Conservation (phyloP, 2,329 filamentous ascomycete species). For the Hypomyces perniciosus region DNA sequence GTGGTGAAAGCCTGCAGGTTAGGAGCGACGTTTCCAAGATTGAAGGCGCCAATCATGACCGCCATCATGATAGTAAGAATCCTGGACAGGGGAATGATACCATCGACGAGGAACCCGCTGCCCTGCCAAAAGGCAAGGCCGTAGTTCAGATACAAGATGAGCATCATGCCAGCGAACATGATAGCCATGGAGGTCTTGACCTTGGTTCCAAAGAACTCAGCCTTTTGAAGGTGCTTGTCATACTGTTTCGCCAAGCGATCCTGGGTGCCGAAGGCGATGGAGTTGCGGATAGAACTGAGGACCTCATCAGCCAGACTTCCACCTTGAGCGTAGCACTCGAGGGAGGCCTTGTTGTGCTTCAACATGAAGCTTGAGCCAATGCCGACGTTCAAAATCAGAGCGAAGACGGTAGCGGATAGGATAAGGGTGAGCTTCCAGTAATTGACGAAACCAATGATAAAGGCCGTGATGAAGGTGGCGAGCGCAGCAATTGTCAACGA, state of each 20-base stretch:
- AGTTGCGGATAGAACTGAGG: constrained; percentile 86
- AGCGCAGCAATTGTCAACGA: constrained; percentile 69
- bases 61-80: constrained; percentile 84
- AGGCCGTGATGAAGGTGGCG: constrained; percentile 80
- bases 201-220: constrained; percentile 70
- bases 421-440: constrained; percentile 94
- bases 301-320: constrained; percentile 92
- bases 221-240: constrained; percentile 65
- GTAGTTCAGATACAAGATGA: constrained; percentile 80
- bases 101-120: constrained; percentile 64
- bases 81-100: constrained; percentile 59
- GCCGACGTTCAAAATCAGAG: constrained; percentile 73
- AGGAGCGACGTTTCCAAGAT: constrained; percentile 79
- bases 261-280: constrained; percentile 88
- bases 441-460: constrained; percentile 83
- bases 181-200: constrained; percentile 66
- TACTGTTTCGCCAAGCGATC: constrained; percentile 84
- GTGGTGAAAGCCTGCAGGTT: constrained; percentile 83
- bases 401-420: constrained; percentile 72
- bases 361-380: constrained; percentile 67
- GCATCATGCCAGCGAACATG: constrained; percentile 82
- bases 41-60: constrained; percentile 89
- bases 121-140: constrained; percentile 87
- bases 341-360: constrained; percentile 71
- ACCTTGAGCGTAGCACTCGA: constrained; percentile 75